A percentile compares a stretch with the other conserved stretches of the same genome.
phyloP scores from a whole-genome alignment of 768 basidiomycete genomes.

The Lanmaoa rubissima region DNA sequence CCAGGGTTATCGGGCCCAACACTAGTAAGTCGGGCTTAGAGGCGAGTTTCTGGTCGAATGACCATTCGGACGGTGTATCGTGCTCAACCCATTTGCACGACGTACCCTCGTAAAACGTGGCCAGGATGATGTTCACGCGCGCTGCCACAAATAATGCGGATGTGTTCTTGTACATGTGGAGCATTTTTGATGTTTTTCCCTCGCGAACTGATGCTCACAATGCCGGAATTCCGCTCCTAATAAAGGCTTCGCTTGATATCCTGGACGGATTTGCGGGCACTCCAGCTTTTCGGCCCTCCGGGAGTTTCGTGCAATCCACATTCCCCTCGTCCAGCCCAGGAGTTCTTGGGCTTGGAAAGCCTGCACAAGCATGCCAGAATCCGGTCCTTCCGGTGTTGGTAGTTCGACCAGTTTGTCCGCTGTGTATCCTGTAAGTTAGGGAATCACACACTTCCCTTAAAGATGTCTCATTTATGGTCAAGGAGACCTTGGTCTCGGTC shows the following conservation, averaged over 20 bases:
- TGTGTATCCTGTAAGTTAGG: slow-evolving; percentile 1
- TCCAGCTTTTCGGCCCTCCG: not conserved
- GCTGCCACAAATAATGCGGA: slow-evolving; percentile 4
- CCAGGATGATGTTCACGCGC: slow-evolving; percentile 9
- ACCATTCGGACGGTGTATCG: not conserved
- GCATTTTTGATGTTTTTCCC: slow-evolving; percentile 8
- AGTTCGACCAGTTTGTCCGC: not conserved
- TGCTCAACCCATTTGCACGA: not conserved
- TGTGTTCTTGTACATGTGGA: slow-evolving; percentile 6
- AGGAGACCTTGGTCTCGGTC: not conserved
- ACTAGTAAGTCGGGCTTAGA: not conserved
- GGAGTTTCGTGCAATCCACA: not conserved
- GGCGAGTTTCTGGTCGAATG: not conserved
- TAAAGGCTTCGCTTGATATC: slow-evolving; percentile 2
- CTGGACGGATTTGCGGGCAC: not conserved
- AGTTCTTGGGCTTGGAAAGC: not conserved
- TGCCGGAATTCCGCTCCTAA: slow-evolving; percentile 1
- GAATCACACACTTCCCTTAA: not conserved
- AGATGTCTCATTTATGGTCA: not conserved
- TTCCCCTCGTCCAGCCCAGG: not conserved
- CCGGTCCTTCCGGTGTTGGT: not conserved
- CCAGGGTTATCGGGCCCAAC: too few relatives aligned
- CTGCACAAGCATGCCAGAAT: not conserved
- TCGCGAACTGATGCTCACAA: not conserved
- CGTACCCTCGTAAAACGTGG: not conserved